phyloP scores from a whole-genome alignment of 768 basidiomycete species.

The Rhodocollybia butyracea region DNA sequence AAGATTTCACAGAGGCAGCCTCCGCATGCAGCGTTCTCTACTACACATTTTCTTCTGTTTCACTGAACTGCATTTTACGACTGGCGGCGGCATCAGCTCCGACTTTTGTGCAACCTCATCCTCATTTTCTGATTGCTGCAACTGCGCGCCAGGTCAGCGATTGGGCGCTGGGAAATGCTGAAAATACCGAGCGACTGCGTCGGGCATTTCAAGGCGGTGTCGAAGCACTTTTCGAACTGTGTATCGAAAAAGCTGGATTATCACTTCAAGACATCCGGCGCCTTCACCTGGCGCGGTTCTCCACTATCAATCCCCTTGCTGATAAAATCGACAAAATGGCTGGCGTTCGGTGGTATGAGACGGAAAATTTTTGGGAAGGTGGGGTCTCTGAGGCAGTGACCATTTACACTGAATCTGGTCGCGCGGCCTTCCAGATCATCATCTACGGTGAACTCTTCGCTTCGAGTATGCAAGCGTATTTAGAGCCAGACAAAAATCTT shows the following conservation, averaged over 20 bases:
- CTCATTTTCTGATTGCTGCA: constrained; percentile 14
- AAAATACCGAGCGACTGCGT: constrained; percentile 10
- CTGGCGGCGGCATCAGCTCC: constrained; percentile 14
- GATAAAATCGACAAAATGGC: constrained; percentile 8
- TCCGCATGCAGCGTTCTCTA: constrained; percentile 13
- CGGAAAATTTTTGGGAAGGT: not conserved
- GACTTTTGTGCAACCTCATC: constrained; percentile 16
- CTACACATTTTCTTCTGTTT: constrained; percentile 4
- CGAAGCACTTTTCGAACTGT: constrained; percentile 12
- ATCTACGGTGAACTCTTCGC: not conserved
- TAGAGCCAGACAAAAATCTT: not conserved
- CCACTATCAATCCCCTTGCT: constrained; percentile 11
- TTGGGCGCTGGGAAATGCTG: no score
- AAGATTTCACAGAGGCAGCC: constrained; percentile 11
- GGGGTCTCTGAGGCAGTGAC: not conserved
- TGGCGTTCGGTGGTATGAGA: not conserved
- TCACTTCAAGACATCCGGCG: constrained; percentile 14
- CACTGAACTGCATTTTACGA: constrained; percentile 11
- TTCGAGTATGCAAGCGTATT: not conserved
- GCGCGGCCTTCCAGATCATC: not conserved
- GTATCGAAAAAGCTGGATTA: constrained; percentile 10
- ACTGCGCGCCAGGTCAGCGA: constrained; percentile 13
- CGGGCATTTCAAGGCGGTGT: constrained; percentile 14
- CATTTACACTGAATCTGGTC: not conserved
- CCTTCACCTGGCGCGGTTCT: constrained; percentile 10